These are phyloP conservation scores for Arachis stenosperma DNA, from an alignment of 306 rosid species.

Conservation along the genomic window DNA sequence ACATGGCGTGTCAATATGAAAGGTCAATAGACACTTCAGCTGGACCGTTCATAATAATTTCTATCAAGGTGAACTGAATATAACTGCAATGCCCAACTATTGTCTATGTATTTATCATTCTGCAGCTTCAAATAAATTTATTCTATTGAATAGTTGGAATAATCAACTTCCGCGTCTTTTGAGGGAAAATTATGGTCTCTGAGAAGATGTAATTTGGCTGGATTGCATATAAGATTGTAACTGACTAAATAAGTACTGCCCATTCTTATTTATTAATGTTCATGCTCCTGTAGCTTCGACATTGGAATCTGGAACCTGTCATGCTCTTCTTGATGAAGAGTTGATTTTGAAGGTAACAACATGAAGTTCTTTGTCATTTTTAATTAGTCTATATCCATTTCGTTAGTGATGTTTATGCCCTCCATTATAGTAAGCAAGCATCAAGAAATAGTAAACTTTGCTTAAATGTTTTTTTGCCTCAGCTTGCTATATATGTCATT, in stretches of 20 bases:
- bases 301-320: slow-evolving; percentile 47
- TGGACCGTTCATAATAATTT: background rate
- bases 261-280: slow-evolving; percentile 26
- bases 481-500: slow-evolving; percentile 21
- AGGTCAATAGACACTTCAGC: background rate
- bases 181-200: slow-evolving; percentile 2
- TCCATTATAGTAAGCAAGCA: slow-evolving; percentile 19
- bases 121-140: too few species aligned
- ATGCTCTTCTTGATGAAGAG: slow-evolving; percentile 41
- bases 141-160: slow-evolving; percentile 25
- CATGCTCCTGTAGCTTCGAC: slow-evolving; percentile 44
- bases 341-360: slow-evolving; percentile 48
- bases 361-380: slow-evolving; percentile 5
- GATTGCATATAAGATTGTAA: slow-evolving; percentile 15
- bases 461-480: slow-evolving; percentile 33
- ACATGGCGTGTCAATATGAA: slow-evolving; percentile 21
- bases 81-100: background rate
- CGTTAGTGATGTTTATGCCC: slow-evolving; percentile 5
- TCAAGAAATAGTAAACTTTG: slow-evolving; percentile 20
- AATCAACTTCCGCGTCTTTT: slow-evolving; percentile 16
- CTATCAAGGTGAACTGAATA: slow-evolving; percentile 18
- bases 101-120: too few species aligned
- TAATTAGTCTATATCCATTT: slow-evolving; percentile 16
- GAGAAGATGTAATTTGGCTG: slow-evolving; percentile 31
- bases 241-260: slow-evolving; percentile 6